phyloP scores from a whole-genome alignment of 2,329 filamentous ascomycete genomes.

The Lasiodiplodia theobromae region DNA sequence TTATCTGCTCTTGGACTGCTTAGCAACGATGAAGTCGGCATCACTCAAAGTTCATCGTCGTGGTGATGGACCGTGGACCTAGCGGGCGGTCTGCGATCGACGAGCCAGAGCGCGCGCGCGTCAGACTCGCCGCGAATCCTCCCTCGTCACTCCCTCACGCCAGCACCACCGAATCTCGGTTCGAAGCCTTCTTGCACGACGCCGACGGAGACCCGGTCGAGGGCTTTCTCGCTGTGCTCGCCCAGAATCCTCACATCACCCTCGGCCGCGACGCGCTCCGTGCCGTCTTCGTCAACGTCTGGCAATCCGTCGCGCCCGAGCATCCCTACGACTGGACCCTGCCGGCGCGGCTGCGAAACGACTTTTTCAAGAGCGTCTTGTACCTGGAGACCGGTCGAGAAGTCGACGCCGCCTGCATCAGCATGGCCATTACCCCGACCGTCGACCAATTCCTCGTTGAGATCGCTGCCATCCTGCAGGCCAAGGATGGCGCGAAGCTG shows the following conservation, averaged over 20 bases:
- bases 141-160: background rate
- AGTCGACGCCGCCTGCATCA: background rate
- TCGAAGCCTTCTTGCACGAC: slow-evolving; percentile 11
- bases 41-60: background rate
- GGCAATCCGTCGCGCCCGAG: slow-evolving; percentile 5
- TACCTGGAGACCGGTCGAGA: background rate
- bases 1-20: background rate
- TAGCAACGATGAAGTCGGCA: background rate
- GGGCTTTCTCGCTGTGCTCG: slow-evolving; percentile 1
- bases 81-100: background rate
- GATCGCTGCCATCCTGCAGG: slow-evolving; percentile 67
- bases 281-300: slow-evolving; percentile 12
- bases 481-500: slow-evolving; percentile 70
- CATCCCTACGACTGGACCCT: slow-evolving; percentile 19
- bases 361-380: slow-evolving; percentile 4
- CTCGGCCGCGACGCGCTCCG: slow-evolving; percentile 15
- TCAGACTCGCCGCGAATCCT: background rate
- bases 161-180: background rate
- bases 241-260: background rate
- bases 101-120: background rate
- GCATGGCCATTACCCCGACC: slow-evolving; percentile 61
- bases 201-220: slow-evolving; percentile 16
- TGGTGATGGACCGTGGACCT: too few species aligned
- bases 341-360: slow-evolving; percentile 7
- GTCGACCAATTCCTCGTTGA: slow-evolving; percentile 72